Base-by-base conservation (phyloP, 1,284 basidiomycete species). In the Polyporus tsugae region DNA sequence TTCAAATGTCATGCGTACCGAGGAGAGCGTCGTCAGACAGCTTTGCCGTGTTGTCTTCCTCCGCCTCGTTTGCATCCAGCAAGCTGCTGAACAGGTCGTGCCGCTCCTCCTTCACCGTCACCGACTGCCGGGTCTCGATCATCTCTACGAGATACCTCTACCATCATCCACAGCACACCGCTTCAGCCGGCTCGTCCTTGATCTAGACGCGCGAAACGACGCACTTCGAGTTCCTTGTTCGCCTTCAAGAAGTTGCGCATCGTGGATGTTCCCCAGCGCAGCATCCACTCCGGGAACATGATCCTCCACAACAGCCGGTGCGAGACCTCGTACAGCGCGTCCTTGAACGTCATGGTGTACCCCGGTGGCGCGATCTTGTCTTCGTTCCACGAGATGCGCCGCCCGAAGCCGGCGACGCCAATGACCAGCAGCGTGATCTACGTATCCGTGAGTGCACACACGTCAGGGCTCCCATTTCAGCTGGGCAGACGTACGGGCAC, bases 371-470 rank as follows among this genome's bases (percentile, higher is more conserved):
- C 72, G 11, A 72, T 69, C 5, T 73, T 70, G 41, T 86, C 84
- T 60, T 86, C 84, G 53, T 79, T 78, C 87, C 86, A 89, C 0
- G 83, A 82, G 35, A 89, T 83, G 57, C 77, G 79, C 33, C 82
- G 82, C 1, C 88, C 88, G 73, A 89, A 91, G 82, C 88, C 87
- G 64, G 88, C 87, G 1, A 81, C 81, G 25, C 87, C 82, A 64
- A 90, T 87, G 41, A 89, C 83, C 60, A 86, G 86, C 0, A 90
- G 81, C 0, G 88, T 84, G 57, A 88, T 83, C 87, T 89, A 49
- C 6, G 29, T 39, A 39, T 39, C 9, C 39, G 39, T 13, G 39
- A 7, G 39, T 13, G 39, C 39, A 4, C 13, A 7, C 7, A 22
- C 49, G 42, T 19, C 22, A 5, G 55, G 49, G 15, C 22, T 17